Percentiles rank a stretch among this genome's conserved stretches.
These are phyloP conservation scores for Cladorrhinum sp. DNA, from an alignment of 2,329 filamentous ascomycete genomes.

Conservation along the genomic window DNA sequence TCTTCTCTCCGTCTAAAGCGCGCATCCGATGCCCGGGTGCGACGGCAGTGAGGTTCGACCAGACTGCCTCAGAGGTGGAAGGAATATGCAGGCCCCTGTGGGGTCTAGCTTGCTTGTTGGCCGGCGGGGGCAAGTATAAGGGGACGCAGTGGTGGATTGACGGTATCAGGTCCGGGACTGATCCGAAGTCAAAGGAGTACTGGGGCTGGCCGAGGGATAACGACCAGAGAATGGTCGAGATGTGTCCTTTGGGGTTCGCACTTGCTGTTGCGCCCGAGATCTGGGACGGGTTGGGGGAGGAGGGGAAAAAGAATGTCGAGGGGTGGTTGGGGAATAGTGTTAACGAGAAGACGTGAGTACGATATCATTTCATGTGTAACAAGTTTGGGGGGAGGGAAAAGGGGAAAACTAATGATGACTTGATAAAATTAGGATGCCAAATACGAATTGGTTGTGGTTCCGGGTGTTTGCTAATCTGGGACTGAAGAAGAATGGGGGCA, in stretches of 20 bases:
- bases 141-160: constrained; percentile 65
- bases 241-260: constrained; percentile 74
- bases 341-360: constrained; percentile 66
- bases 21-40: constrained; percentile 65
- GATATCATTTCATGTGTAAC: background rate
- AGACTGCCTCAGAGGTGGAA: constrained; percentile 73
- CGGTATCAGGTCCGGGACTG: constrained; percentile 67
- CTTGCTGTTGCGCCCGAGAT: constrained; percentile 66
- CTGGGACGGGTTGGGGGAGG: constrained; percentile 63
- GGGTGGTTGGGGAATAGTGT: constrained; percentile 71
- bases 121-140: constrained; percentile 63
- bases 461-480: constrained; percentile 80
- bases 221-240: constrained; percentile 82
- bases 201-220: constrained; percentile 75
- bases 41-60: constrained; percentile 74
- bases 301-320: constrained; percentile 64
- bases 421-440: constrained; percentile 58
- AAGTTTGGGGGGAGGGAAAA: background rate
- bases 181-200: constrained; percentile 67
- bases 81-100: constrained; percentile 73
- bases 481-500: constrained; percentile 69
- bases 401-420: constrained; percentile 3
- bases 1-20: constrained; percentile 66
- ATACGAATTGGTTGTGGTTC: constrained; percentile 74
- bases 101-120: constrained; percentile 69